Evolutionary conservation across 2,329 filamentous ascomycete species (phyloP), one percentile per base, ranked within the genome.

Genomic region (Xylaria hypoxylon): DNA sequence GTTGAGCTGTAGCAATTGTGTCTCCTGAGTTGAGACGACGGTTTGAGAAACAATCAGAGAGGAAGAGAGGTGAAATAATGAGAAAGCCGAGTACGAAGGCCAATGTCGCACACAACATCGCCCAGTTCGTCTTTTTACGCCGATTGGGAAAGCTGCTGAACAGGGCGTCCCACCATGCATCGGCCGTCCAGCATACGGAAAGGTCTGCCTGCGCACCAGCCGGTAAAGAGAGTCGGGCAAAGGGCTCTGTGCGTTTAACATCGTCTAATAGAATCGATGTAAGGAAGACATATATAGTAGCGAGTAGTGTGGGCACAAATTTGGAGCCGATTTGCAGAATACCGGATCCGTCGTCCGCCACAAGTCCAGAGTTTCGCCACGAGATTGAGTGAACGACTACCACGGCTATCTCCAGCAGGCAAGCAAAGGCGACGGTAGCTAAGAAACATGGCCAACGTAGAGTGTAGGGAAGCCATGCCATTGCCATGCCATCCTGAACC

Each of bases 391-490:
- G 68, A 28, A 67, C 15, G 2, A 47, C 28, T 6, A 60, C 44
- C 3, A 67, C 55, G 5, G 56, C n/a, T 7, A 68, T 42, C 48
- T 65, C 68, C n/a, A 70, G 22, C 2, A 67, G 38, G 52, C 51
- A 60, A n/a, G 57, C n/a, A 60, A 61, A 64, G 52, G 42, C 19
- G 26, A 64, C n/a, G 11, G 45, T 64, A 17, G 48, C 17, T 2
- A 58, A 62, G 17, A 68, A 31, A 11, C 11, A 65, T 8, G 44
- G 63, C 65, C 68, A 67, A 24, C 65, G 66, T 6, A 70, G 53
- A n/a, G 63, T 55, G 52, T 68, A 64, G 22, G 68, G 68, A n/a
- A 70, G 68, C 68, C 66, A 70, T 53, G 62, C 44, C 26, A 3
- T 40, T 22, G 57, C 38, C 3, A 40, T 40, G 10, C 31, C 19